Evolutionary conservation across 805 yeast genomes (phyloP).

Genomic region (Kuraishia hungarica): DNA sequence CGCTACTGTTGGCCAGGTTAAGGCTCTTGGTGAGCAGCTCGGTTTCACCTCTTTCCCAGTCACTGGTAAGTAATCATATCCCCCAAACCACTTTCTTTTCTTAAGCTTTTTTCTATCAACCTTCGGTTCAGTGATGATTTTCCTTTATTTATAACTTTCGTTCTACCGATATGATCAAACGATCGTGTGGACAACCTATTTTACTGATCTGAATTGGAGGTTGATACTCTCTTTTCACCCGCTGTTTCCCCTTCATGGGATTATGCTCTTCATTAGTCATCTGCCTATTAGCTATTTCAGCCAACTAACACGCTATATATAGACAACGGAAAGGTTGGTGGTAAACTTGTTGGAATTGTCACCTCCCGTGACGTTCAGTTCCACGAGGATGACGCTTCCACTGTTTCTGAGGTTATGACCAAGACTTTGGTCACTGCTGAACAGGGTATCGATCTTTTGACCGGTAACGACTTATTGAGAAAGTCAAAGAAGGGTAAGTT

Average conservation of each 20-base stretch:
- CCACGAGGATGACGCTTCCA: slow-evolving; percentile 60
- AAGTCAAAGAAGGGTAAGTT: slow-evolving; percentile 94
- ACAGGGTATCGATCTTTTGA: slow-evolving; percentile 70
- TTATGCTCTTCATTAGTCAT: too few relatives aligned
- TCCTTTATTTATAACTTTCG: slow-evolving; percentile 79
- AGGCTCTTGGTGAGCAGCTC: slow-evolving; percentile 53
- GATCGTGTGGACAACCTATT: slow-evolving; percentile 81
- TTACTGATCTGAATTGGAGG: slow-evolving; percentile 24
- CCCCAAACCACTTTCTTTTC: background rate
- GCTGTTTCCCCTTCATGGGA: too few relatives aligned
- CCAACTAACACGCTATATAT: background rate
- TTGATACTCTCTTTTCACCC: too few relatives aligned
- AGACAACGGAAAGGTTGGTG: slow-evolving; percentile 83
- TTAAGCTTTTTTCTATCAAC: slow-evolving; percentile 2
- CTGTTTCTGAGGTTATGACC: slow-evolving; percentile 82
- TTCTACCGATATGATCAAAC: slow-evolving; percentile 98
- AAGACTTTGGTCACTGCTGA: slow-evolving; percentile 76
- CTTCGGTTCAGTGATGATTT: slow-evolving; percentile 43
- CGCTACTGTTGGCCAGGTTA: slow-evolving; percentile 74
- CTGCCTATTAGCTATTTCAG: background rate
- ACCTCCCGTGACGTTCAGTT: slow-evolving; percentile 97
- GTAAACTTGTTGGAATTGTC: slow-evolving; percentile 88
- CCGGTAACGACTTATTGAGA: slow-evolving; percentile 88
- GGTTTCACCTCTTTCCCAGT: slow-evolving; percentile 99
- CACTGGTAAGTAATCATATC: slow-evolving; percentile 70